Base-by-base conservation (phyloP, 2,329 filamentous ascomycete species). In the Davidsoniella virescens region DNA sequence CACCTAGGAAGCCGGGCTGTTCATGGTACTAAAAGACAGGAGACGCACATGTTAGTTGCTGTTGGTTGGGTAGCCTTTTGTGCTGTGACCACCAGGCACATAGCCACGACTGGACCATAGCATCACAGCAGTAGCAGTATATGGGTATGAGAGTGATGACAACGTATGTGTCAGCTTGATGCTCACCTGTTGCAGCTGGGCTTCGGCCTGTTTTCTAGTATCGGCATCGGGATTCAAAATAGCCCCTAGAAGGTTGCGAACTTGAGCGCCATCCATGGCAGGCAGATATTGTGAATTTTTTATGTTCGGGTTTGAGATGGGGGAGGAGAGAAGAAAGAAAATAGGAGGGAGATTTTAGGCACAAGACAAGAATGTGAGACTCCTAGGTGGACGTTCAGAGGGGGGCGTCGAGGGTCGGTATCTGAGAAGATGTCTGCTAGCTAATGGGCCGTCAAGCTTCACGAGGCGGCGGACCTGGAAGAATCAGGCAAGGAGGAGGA, bases 1-100 rank as follows among this genome's bases (percentile, higher is more conserved):
- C 85, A 65, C 92, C 85, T 63, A 85, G 82, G 66, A 98, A 96
- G 57, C 88, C 88, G 54, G 84, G 73, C 65, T 88, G 82, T 59
- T 86, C 80, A 70, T 96, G 90, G 63, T 92, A 87, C 87, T 95
- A 63, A 38, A 38, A 54, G 51, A 29, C 18, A 8, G 29, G 29
- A 33, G 29, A 33, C 5, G n/a, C 43, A 45, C 8, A 29, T 26
- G 18, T 45, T 45, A 45, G 25, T 18, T 26, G 25, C 5, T 37
- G 45, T 36, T 10, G 3, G 23, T 23, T 23, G 36, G 17, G n/a
- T 47, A n/a, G 20, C 20, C 12, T 18, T 17, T 45, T 16, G 25
- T 45, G n/a, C 38, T 41, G n/a, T 41, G 7, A 16, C n/a, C 38
- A 33, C 29, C 12, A 25, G 36, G 23, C 9, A 38, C 39, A 44